A percentile compares a stretch with the other conserved stretches of the same genome.
Conservation (phyloP, 2,329 filamentous ascomycete genomes). For the Alternaria novae-zelandiae region DNA sequence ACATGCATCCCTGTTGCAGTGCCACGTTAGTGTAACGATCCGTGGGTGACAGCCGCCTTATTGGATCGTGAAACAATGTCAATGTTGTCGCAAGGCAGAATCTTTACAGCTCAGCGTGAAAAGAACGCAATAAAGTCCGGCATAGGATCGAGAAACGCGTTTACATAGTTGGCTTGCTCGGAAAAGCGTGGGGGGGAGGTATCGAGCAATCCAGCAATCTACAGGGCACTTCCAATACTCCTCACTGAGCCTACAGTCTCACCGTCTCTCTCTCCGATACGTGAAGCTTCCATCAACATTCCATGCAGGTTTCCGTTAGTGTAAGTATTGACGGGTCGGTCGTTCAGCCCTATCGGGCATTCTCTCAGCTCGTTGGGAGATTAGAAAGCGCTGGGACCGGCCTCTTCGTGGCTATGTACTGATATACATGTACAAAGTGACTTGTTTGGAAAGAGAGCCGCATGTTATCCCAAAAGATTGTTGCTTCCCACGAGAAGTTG, state of each 20-base stretch:
- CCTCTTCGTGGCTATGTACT: not conserved
- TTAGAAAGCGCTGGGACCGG: not conserved
- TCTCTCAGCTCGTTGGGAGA: not conserved
- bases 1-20: not conserved
- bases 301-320: not conserved
- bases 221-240: too few relatives aligned
- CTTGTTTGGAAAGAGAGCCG: not conserved
- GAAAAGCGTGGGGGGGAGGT: too few relatives aligned
- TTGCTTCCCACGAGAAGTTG: not conserved
- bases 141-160: not conserved
- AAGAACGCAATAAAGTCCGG: not conserved
- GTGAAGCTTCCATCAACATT: not conserved
- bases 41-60: not conserved
- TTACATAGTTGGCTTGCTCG: not conserved
- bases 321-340: not conserved
- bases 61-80: not conserved
- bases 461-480: not conserved
- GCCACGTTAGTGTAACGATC: not conserved
- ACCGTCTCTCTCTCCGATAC: not conserved
- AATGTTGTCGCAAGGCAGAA: not conserved
- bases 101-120: not conserved
- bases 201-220: too few relatives aligned
- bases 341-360: not conserved
- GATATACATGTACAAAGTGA: not conserved
- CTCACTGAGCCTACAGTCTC: too few relatives aligned